Base-by-base conservation (phyloP, 805 yeast species). In the Candida railenensis region DNA sequence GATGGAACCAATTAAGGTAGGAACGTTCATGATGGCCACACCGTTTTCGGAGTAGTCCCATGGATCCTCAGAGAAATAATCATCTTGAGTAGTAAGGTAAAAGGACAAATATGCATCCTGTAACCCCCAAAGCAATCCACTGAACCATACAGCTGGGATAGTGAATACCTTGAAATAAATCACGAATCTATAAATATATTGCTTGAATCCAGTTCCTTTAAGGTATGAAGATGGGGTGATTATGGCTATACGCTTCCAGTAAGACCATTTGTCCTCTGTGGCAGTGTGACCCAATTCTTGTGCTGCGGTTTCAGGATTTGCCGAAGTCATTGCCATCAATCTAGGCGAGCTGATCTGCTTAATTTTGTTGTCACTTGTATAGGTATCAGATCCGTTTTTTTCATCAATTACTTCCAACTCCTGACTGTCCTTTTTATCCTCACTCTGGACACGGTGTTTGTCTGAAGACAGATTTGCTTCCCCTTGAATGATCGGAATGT, bases 101-200 rank as follows among this genome's bases (percentile, higher is more conserved):
- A 87, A 86, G 0, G 91, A 80, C 51, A 86, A 71, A 57, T 85
- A 82, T 0, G 89, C 87, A 58, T 85, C 89, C 61, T 86, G 92
- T 48, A 82, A 71, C 39, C 92, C 92, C 92, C 92, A 87, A 52
- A 85, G 80, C n/a, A 83, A 49, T 42, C 89, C 88, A 1, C 87
- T 80, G 21, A 80, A 66, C 55, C 83, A 66, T 12, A 81, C 83
- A 2, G 87, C 85, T 2, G 88, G 88, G 58, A 81, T 81, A 52
- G 71, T 68, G 52, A 82, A 80, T 59, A 82, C 83, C 52, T 80
- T 73, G 50, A 81, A 62, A 61, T 78, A 77, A 49, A 74, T 56
- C n/a, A 63, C 46, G 22, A 86, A 65, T 42, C 84, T 77, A 46
- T 69, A 61, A 52, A 77, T 53, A 59, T 86, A 86, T 59, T 86